Percentiles rank a stretch among this genome's conserved stretches.
phyloP scores from a whole-genome alignment of 1,284 basidiomycete genomes.

The Taiwanofungus camphoratus region DNA sequence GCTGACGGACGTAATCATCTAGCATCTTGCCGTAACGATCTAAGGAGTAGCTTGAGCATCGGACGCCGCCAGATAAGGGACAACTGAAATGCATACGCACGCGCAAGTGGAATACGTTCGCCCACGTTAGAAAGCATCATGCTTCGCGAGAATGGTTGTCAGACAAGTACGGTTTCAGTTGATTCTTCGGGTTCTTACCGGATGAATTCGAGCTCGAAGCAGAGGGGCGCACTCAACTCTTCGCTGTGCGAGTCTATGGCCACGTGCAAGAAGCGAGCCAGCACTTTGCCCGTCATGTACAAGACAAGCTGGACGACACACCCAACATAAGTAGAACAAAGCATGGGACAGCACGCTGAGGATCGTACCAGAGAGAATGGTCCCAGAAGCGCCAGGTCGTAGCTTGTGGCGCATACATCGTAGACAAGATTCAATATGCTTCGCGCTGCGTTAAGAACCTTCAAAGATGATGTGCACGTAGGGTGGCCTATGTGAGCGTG shows the following conservation, averaged over 20 bases:
- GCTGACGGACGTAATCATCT: too few species aligned
- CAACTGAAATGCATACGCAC: slow-evolving; percentile 28
- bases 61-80: background rate
- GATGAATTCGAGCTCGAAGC: slow-evolving; percentile 60
- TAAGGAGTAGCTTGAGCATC: background rate
- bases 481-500: slow-evolving; percentile 53
- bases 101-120: slow-evolving; percentile 57
- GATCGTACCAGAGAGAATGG: slow-evolving; percentile 54
- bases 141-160: slow-evolving; percentile 29
- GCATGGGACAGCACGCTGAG: too few species aligned
- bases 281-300: slow-evolving; percentile 59
- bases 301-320: slow-evolving; percentile 58
- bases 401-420: slow-evolving; percentile 62
- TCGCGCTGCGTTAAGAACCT: slow-evolving; percentile 58
- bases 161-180: slow-evolving; percentile 4
- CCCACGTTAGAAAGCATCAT: slow-evolving; percentile 56
- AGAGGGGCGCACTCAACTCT: slow-evolving; percentile 49
- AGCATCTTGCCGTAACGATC: background rate
- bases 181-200: slow-evolving; percentile 37
- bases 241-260: slow-evolving; percentile 46
- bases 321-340: too few species aligned
- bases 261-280: slow-evolving; percentile 57
- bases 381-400: slow-evolving; percentile 59
- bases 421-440: slow-evolving; percentile 64
- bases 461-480: slow-evolving; percentile 59